A percentile compares a stretch with the other conserved stretches of the same genome.
Evolutionary conservation across 1,284 basidiomycete species (phyloP).

Genomic region (Pulchroboletus neoregius): DNA sequence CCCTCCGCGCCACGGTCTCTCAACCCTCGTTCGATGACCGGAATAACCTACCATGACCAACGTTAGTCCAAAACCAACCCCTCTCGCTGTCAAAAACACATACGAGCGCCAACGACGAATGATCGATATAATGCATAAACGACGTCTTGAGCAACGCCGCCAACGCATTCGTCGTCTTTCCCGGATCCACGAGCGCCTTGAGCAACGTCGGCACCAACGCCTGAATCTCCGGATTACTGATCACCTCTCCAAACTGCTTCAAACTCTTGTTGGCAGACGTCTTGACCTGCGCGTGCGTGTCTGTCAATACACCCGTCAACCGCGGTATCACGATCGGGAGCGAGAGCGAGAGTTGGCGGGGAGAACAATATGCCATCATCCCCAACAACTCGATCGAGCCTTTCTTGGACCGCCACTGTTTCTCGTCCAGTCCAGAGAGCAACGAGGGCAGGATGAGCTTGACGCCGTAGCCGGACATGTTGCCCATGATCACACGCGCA

Average conservation of each 20-base stretch:
- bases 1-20: constrained; percentile 90
- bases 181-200: constrained; percentile 95
- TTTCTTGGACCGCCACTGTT: constrained; percentile 99
- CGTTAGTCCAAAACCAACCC: neutral
- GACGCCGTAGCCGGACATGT: constrained; percentile 91
- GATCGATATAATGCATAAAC: constrained; percentile 98
- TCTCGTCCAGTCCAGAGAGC: constrained; percentile 91
- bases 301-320: constrained; percentile 91
- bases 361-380: constrained; percentile 99
- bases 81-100: constrained; percentile 22
- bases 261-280: constrained; percentile 91
- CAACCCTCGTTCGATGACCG: constrained; percentile 92
- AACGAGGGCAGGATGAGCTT: constrained; percentile 93
- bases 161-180: constrained; percentile 85
- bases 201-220: constrained; percentile 88
- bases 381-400: constrained; percentile 97
- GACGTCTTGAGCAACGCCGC: constrained; percentile 86
- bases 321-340: constrained; percentile 96
- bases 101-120: constrained; percentile 94
- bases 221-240: constrained; percentile 94
- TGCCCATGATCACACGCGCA: constrained; percentile 92
- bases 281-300: constrained; percentile 97
- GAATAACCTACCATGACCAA: constrained; percentile 64
- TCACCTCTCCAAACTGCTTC: constrained; percentile 97
- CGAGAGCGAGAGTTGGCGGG: constrained; percentile 90